Conservation (phyloP, 345 rosid genomes). For the Laguncularia racemosa region DNA sequence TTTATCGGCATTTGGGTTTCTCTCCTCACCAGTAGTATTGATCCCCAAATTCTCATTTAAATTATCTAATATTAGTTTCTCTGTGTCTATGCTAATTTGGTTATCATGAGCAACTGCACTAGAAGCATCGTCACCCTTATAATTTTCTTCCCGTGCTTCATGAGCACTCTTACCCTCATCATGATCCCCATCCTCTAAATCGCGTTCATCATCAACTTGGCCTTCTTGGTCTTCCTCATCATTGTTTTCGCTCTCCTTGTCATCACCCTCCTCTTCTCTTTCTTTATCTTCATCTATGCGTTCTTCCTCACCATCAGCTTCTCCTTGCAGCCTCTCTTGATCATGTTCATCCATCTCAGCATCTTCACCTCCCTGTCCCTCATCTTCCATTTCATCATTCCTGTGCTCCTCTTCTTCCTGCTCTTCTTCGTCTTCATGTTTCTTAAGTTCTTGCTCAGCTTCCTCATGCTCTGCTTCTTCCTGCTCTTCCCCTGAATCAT, state of each 20-base stretch:
- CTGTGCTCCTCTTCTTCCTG: slow-evolving; percentile 31
- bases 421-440: slow-evolving; percentile 35
- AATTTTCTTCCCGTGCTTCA: slow-evolving; percentile 80
- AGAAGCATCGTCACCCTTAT: slow-evolving; percentile 92
- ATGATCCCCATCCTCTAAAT: slow-evolving; percentile 25
- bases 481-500: slow-evolving; percentile 25
- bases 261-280: slow-evolving; percentile 27
- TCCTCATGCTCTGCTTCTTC: slow-evolving; percentile 22
- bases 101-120: slow-evolving; percentile 88
- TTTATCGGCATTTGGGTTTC: slow-evolving; percentile 14
- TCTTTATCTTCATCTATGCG: slow-evolving; percentile 15
- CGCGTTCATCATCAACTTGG: slow-evolving; percentile 26
- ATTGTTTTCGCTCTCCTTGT: slow-evolving; percentile 26
- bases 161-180: slow-evolving; percentile 36
- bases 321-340: slow-evolving; percentile 11
- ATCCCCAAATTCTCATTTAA: slow-evolving; percentile 22
- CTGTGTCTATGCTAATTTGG: slow-evolving; percentile 27
- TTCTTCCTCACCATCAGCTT: slow-evolving; percentile 24
- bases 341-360: slow-evolving; percentile 13
- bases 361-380: slow-evolving; percentile 23
- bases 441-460: slow-evolving; percentile 28
- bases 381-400: slow-evolving; percentile 21
- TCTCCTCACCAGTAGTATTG: slow-evolving; percentile 16
- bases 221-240: slow-evolving; percentile 28
- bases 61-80: slow-evolving; percentile 29